A percentile compares a stretch with the other conserved stretches of the same genome.
Conservation (phyloP, 331 rosid genomes). For the Erythrophleum ivorense region DNA sequence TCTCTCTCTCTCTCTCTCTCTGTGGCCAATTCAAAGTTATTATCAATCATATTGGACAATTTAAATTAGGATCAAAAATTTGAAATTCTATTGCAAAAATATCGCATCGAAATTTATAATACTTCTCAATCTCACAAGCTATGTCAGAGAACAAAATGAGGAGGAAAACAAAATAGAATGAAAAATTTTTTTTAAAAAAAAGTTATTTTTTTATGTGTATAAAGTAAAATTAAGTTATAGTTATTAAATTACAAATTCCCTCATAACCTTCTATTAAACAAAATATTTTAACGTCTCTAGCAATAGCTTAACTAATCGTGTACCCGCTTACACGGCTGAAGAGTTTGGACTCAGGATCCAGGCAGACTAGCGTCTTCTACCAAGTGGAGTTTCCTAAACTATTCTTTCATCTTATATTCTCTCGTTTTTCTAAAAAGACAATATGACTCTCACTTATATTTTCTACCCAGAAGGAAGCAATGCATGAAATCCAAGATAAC, state of each 20-base stretch:
- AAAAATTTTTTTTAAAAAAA: too few species aligned
- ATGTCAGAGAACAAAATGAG: background rate
- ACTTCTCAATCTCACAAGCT: background rate
- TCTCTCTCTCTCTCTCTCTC: background rate
- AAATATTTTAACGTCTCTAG: background rate
- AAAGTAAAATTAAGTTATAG: background rate
- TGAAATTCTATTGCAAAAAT: background rate
- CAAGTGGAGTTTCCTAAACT: constrained; percentile 7
- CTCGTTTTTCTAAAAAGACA: background rate
- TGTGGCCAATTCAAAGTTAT: background rate
- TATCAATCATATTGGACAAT: background rate
- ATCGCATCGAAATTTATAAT: background rate
- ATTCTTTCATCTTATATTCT: background rate
- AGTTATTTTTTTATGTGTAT: background rate
- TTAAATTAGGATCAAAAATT: background rate
- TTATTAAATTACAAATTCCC: background rate
- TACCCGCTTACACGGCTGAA: background rate
- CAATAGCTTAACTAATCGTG: constrained; percentile 6
- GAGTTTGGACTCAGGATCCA: constrained; percentile 1
- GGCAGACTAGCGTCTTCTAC: background rate
- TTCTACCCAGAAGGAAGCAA: background rate
- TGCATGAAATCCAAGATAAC: constrained; percentile 1
- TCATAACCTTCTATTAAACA: background rate
- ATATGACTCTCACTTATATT: background rate
- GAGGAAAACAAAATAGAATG: background rate